phyloP scores from a whole-genome alignment of 768 basidiomycete species.

The Termitomyces sp. region DNA sequence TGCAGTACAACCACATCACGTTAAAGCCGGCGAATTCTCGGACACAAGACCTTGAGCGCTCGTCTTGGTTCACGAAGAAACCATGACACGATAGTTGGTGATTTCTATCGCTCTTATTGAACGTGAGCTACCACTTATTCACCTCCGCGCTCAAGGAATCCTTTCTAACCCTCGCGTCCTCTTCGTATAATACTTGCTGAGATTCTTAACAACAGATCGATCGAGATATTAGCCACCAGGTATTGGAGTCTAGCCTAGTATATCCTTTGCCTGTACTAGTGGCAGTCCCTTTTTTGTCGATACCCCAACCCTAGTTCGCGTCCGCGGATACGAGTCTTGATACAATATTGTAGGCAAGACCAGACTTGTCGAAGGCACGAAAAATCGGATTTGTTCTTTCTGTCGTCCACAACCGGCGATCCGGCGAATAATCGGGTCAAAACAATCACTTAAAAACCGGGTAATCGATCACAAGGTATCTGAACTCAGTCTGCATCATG shows the following conservation, averaged over 20 bases:
- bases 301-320: not conserved
- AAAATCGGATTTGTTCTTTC: not conserved
- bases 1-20: too few relatives aligned
- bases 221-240: too few relatives aligned
- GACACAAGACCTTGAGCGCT: not conserved
- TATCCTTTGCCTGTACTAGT: not conserved
- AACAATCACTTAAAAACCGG: constrained; percentile 14
- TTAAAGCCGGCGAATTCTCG: not conserved
- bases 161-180: not conserved
- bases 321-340: too few relatives aligned
- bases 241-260: not conserved
- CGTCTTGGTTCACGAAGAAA: not conserved
- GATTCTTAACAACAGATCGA: too few relatives aligned
- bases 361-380: not conserved
- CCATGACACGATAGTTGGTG: too few relatives aligned
- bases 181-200: too few relatives aligned
- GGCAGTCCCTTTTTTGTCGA: not conserved
- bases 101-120: not conserved
- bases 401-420: not conserved
- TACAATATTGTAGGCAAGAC: not conserved
- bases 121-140: not conserved
- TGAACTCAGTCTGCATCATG: constrained; percentile 22
- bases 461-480: constrained; percentile 9
- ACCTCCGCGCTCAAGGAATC: not conserved
- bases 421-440: constrained; percentile 14